Evolutionary conservation across 106 monocot genomes (phyloP).

Genomic region (Phalaenopsis aphrodite): DNA sequence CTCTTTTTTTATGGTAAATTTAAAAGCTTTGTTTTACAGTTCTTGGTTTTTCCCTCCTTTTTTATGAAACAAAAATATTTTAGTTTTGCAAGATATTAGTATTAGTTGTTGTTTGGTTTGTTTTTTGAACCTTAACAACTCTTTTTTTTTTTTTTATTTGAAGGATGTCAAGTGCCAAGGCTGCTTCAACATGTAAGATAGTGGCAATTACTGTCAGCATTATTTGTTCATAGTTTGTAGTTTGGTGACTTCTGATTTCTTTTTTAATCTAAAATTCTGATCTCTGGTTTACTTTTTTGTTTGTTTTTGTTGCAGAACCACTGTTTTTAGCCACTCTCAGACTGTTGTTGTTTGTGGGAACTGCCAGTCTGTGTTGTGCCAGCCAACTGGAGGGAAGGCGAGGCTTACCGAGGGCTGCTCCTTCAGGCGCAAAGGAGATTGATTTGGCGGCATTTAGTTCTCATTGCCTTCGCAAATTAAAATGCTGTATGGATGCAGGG

Average conservation of each 20-base stretch:
- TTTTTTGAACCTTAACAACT: not conserved
- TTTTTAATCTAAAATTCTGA: not conserved
- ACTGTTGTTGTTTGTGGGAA: conserved; percentile 49
- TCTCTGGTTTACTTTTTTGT: not conserved
- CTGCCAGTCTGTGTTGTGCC: conserved; percentile 54
- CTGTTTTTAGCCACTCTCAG: conserved; percentile 52
- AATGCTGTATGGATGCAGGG: not conserved
- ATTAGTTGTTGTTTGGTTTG: not conserved
- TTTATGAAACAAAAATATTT: no score
- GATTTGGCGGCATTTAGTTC: not conserved
- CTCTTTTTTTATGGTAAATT: conserved; percentile 55
- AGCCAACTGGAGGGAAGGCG: conserved; percentile 46
- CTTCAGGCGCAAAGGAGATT: conserved; percentile 45
- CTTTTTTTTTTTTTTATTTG: conserved; percentile 8
- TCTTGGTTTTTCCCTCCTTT: not conserved
- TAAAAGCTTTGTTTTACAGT: not conserved
- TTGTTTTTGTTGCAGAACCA: conserved; percentile 27
- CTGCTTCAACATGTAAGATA: conserved; percentile 57
- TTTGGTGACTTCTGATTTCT: not conserved
- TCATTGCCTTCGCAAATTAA: not conserved
- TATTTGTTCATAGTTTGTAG: not conserved
- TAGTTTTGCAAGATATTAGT: not conserved
- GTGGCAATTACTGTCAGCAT: not conserved
- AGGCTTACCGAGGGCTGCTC: conserved; percentile 60
- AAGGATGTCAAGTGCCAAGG: conserved; percentile 71